Conservation (phyloP, 805 yeast species). For the Candida adriatica region DNA sequence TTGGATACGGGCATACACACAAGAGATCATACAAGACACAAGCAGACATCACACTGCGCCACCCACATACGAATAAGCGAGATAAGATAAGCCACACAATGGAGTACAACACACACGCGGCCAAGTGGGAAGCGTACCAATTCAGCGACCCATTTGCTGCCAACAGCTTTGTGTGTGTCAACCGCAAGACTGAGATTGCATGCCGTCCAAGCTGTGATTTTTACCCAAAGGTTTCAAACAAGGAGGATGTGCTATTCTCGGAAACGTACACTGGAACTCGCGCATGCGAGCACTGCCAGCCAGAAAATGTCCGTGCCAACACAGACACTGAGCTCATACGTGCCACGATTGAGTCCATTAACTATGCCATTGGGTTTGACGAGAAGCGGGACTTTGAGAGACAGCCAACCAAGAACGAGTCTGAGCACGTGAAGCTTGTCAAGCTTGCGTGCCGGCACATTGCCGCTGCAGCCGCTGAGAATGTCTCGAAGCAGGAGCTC, state of each 20-base stretch:
- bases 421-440: slow-evolving; percentile 62
- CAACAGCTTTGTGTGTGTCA: slow-evolving; percentile 47
- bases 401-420: slow-evolving; percentile 47
- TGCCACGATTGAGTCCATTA: slow-evolving; percentile 47
- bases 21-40: too few relatives aligned
- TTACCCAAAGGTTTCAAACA: slow-evolving; percentile 32
- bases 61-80: too few relatives aligned
- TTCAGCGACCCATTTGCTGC: slow-evolving; percentile 63
- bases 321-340: slow-evolving; percentile 28
- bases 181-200: slow-evolving; percentile 33
- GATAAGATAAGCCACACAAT: too few relatives aligned
- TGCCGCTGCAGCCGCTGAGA: slow-evolving; percentile 67
- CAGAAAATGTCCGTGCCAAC: slow-evolving; percentile 27
- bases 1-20: too few relatives aligned
- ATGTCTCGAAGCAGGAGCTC: slow-evolving; percentile 24
- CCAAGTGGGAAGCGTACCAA: slow-evolving; percentile 57
- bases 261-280: slow-evolving; percentile 35
- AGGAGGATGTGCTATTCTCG: slow-evolving; percentile 38
- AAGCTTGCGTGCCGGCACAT: slow-evolving; percentile 79
- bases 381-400: slow-evolving; percentile 22
- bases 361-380: slow-evolving; percentile 48
- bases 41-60: too few relatives aligned
- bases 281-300: slow-evolving; percentile 53
- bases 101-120: slow-evolving; percentile 3
- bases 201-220: slow-evolving; percentile 68